Evolutionary conservation across 495 filamentous ascomycete species (phyloP), one percentile per base, ranked within the genome.

Genomic region (Darksidea phi): DNA sequence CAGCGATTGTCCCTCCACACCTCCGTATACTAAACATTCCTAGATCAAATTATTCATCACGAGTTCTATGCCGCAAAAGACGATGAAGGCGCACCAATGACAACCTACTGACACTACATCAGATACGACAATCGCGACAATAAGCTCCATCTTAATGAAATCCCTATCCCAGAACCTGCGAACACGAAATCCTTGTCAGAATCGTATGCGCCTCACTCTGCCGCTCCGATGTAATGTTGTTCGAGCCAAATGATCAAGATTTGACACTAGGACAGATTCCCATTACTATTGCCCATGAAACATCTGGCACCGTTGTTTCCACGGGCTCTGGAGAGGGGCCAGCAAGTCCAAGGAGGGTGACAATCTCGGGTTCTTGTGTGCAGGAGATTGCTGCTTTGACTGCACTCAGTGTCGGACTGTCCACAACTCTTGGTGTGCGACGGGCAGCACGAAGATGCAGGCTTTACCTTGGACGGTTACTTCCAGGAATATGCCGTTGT

Each of bases 341-440:
- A 56, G 63, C 38, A 71, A 69, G 24, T 71, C 71, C 55, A 71
- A 70, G 36, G 48, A 58, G 17, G 71, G 71, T 17, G 69, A 73
- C 26, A 48, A 58, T 10, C 57, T 70, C 32, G 69, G 71, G 18
- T 72, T 68, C 45, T 28, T 72, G 5, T 61, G 55, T 26, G 61
- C 67, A n/a, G 54, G 65, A 23, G 66, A 71, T 36, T 69, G 63
- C 58, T 72, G 70, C 45, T 71, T 69, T 32, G 66, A 72, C 15
- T 72, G 68, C 46, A 32, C 64, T 24, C 56, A 42, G 21, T 72
- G 70, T 46, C 36, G 46, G 25, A 54, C 43, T 1, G 59, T 63
- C 10, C 56, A 64, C 15, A 69, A 61, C 48, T 6, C 43, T 12
- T 67, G 62, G 32, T 70, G 70, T 48, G 63, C 54, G 26, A 62